phyloP scores from a whole-genome alignment of 1,139 yeast genomes.

The Saccharomyces hybrid region DNA sequence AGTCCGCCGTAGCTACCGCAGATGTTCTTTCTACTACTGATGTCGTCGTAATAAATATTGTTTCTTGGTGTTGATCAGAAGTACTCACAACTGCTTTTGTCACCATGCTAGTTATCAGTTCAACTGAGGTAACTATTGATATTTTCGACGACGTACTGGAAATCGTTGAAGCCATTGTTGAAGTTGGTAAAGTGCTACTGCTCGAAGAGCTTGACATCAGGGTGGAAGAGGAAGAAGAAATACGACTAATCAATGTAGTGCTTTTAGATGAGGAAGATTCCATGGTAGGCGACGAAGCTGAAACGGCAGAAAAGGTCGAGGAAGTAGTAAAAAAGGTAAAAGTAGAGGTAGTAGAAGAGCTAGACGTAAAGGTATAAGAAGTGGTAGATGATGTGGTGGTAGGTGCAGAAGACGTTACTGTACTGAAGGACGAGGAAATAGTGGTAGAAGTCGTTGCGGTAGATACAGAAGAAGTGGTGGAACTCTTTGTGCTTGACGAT shows the following conservation, averaged over 20 bases:
- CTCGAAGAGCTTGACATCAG: slow-evolving; percentile 10
- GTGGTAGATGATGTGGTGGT: slow-evolving; percentile 1
- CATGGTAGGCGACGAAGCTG: neutral
- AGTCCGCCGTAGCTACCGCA: slow-evolving; percentile 9
- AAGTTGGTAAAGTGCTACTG: slow-evolving; percentile 9
- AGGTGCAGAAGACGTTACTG: neutral
- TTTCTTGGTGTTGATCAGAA: slow-evolving; percentile 7
- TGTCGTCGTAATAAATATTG: slow-evolving; percentile 18
- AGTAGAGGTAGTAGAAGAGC: slow-evolving; percentile 5
- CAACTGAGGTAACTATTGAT: slow-evolving; percentile 10
- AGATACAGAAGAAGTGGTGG: neutral
- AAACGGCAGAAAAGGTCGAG: slow-evolving; percentile 1
- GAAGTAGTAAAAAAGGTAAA: slow-evolving; percentile 4
- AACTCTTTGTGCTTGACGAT: neutral
- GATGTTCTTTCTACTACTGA: slow-evolving; percentile 12
- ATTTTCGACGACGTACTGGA: slow-evolving; percentile 15
- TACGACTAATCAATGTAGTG: slow-evolving; percentile 5
- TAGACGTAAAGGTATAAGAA: slow-evolving; percentile 5
- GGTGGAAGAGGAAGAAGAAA: slow-evolving; percentile 7
- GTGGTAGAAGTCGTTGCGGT: slow-evolving; percentile 1
- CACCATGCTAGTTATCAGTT: slow-evolving; percentile 12
- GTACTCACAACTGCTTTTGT: slow-evolving; percentile 10
- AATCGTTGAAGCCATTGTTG: slow-evolving; percentile 17
- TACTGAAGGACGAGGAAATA: neutral
- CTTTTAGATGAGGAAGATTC: slow-evolving; percentile 1